Percentiles rank a stretch among this genome's conserved stretches.
phyloP scores from a whole-genome alignment of 1,284 basidiomycete genomes.

The Moesziomyces parantarcticus region DNA sequence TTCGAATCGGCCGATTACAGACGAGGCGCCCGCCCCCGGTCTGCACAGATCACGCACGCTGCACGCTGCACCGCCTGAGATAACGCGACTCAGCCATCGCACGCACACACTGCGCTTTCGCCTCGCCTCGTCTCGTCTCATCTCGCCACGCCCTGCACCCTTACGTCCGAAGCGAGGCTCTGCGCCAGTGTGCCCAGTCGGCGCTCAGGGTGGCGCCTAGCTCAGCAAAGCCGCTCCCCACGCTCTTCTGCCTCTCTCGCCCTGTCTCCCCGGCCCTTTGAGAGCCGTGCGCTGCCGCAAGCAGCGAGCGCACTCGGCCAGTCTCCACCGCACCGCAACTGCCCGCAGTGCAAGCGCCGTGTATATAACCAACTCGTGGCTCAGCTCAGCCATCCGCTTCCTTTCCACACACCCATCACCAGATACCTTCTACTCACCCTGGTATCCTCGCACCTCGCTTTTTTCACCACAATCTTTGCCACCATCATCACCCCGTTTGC shows the following conservation, averaged over 20 bases:
- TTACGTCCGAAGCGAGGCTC: slow-evolving; percentile 8
- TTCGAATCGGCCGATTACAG: slow-evolving; percentile 10
- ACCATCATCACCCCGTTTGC: background rate
- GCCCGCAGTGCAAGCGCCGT: background rate
- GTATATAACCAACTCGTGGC: slow-evolving; percentile 31
- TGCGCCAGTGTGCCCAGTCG: slow-evolving; percentile 7
- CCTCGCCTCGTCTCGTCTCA: slow-evolving; percentile 4
- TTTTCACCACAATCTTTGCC: background rate
- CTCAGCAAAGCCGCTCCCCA: slow-evolving; percentile 5
- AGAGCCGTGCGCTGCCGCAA: too few species aligned
- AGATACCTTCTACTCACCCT: slow-evolving; percentile 4
- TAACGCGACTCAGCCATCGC: background rate
- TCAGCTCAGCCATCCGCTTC: background rate
- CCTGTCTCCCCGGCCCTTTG: too few species aligned
- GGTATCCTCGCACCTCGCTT: background rate
- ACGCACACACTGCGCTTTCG: background rate
- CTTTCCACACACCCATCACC: slow-evolving; percentile 7
- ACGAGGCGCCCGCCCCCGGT: background rate
- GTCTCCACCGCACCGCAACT: background rate
- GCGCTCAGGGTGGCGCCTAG: slow-evolving; percentile 12
- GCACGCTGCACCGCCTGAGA: slow-evolving; percentile 4
- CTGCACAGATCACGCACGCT: slow-evolving; percentile 2
- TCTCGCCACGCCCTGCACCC: slow-evolving; percentile 7
- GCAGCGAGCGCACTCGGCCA: background rate
- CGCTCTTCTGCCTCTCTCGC: too few species aligned